phyloP scores from a whole-genome alignment of 2,329 filamentous ascomycete genomes.

The Nemania sp. region DNA sequence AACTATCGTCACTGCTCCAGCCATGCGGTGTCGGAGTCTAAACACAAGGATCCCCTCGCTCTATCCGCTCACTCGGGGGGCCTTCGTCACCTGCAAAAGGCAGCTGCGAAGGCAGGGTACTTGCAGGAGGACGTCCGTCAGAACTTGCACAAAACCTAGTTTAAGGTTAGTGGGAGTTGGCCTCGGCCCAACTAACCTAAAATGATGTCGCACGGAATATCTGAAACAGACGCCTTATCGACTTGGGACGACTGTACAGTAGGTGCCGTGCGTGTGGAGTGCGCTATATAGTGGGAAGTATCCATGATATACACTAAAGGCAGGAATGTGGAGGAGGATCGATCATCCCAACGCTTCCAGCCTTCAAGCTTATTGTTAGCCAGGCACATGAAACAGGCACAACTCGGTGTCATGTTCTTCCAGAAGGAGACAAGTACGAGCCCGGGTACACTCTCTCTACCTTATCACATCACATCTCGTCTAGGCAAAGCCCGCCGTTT shows the following conservation, averaged over 20 bases:
- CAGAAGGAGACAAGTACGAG: conserved; percentile 33
- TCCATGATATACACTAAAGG: neutral
- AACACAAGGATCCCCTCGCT: no score
- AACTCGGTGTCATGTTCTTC: conserved; percentile 37
- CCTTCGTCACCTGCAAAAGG: no score
- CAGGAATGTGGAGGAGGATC: conserved; percentile 18
- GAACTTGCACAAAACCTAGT: no score
- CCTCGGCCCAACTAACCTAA: conserved; percentile 25
- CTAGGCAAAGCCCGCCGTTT: neutral
- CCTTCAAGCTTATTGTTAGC: conserved; percentile 26
- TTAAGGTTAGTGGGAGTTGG: conserved; percentile 6
- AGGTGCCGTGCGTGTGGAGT: conserved; percentile 18
- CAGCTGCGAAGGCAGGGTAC: conserved; percentile 14
- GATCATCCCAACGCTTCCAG: conserved; percentile 20
- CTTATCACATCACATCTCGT: no score
- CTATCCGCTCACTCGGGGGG: no score
- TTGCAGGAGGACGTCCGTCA: conserved; percentile 1
- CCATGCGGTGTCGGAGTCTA: neutral
- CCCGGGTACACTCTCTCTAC: conserved; percentile 18
- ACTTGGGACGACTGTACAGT: conserved; percentile 22
- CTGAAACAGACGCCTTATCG: conserved; percentile 34
- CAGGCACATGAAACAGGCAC: conserved; percentile 39
- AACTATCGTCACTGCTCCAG: neutral
- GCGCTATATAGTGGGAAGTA: neutral
- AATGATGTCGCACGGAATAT: conserved; percentile 23